These are phyloP conservation scores for Fusarium sp. DNA, from an alignment of 2,329 filamentous ascomycete genomes.

Conservation along the genomic window DNA sequence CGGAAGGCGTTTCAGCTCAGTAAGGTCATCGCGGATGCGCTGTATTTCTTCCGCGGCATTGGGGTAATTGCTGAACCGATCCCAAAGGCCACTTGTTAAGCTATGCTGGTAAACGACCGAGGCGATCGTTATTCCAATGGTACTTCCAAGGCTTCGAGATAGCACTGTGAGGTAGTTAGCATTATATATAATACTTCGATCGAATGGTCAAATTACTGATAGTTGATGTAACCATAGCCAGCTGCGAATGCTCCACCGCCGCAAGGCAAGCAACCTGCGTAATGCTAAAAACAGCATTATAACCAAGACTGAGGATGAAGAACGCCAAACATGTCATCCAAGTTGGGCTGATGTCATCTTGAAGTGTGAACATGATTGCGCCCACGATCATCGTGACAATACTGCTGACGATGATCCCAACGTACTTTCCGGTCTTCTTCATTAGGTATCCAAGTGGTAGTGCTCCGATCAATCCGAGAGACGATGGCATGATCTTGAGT, in stretches of 20 bases:
- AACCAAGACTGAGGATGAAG: conserved; percentile 73
- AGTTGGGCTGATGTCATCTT: not conserved
- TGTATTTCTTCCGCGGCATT: conserved; percentile 4
- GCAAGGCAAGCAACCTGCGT: conserved; percentile 18
- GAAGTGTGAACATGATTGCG: conserved; percentile 35
- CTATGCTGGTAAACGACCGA: conserved; percentile 19
- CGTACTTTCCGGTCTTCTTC: conserved; percentile 76
- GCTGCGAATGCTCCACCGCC: conserved; percentile 1
- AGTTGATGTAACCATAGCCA: conserved; percentile 16
- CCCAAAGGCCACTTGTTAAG: not conserved
- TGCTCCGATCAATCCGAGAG: conserved; percentile 74
- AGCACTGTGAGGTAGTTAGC: not conserved
- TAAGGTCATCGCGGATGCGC: conserved; percentile 1
- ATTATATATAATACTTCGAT: not conserved
- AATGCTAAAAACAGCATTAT: conserved; percentile 72
- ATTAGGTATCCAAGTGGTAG: conserved; percentile 75
- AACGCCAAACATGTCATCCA: conserved; percentile 12
- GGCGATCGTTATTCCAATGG: conserved; percentile 13
- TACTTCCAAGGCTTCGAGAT: conserved; percentile 4
- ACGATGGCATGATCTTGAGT: conserved; percentile 73
- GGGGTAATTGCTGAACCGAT: not conserved
- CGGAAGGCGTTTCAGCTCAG: not conserved
- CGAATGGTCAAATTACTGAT: not conserved
- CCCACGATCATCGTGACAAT: conserved; percentile 52
- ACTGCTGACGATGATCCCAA: conserved; percentile 55